phyloP scores from a whole-genome alignment of 116 monocot genomes.

The Posidonia oceanica region DNA sequence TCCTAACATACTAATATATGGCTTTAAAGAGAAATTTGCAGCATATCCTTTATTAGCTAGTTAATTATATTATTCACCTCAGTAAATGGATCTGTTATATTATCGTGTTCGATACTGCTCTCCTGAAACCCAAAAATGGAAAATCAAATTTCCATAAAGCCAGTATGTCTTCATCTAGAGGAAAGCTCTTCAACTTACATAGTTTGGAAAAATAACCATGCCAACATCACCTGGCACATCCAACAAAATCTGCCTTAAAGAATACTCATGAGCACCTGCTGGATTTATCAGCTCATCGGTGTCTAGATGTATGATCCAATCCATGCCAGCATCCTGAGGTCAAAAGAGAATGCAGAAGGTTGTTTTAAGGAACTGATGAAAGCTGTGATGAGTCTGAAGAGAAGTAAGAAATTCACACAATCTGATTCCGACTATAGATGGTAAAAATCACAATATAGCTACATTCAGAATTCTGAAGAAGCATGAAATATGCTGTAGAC shows the following conservation, averaged over 20 bases:
- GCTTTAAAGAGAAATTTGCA: background rate
- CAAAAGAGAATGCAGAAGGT: background rate
- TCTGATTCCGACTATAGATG: too few species aligned
- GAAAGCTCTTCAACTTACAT: constrained; percentile 42
- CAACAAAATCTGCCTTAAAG: constrained; percentile 53
- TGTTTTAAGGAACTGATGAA: too few species aligned
- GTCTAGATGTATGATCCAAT: constrained; percentile 98
- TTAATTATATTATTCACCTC: constrained; percentile 42
- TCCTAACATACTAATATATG: background rate
- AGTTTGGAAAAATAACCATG: constrained; percentile 97
- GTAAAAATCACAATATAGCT: too few species aligned
- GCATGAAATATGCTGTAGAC: too few species aligned
- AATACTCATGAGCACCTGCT: constrained; percentile 80
- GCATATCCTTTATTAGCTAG: background rate
- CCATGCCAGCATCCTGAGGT: constrained; percentile 66
- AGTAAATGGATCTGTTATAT: constrained; percentile 89
- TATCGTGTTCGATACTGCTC: constrained; percentile 87
- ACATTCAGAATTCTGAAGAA: too few species aligned
- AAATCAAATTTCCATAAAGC: background rate
- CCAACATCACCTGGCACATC: constrained; percentile 85
- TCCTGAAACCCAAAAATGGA: constrained; percentile 38
- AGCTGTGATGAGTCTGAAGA: too few species aligned
- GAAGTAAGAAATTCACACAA: too few species aligned
- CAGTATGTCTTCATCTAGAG: background rate
- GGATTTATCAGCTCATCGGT: constrained; percentile 94